phyloP scores from a whole-genome alignment of 2,329 filamentous ascomycete genomes.

The Exserohilum rostratum region DNA sequence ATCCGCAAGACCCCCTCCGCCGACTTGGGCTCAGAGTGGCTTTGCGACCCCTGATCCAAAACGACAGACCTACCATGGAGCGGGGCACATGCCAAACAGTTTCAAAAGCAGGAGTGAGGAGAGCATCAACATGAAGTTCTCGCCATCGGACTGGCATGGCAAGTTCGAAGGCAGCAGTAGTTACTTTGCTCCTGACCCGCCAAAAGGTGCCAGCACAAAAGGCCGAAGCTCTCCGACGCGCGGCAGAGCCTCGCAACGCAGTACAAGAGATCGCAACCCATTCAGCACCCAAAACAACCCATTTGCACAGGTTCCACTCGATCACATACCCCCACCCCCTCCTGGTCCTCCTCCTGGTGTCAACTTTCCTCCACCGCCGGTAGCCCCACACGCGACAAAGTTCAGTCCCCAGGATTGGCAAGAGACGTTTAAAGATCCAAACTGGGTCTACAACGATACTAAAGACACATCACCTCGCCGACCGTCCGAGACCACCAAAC shows the following conservation, averaged over 20 bases:
- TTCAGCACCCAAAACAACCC: slow-evolving; percentile 25
- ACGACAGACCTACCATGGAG: slow-evolving; percentile 17
- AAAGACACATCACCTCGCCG: slow-evolving; percentile 43
- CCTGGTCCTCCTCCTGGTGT: slow-evolving; percentile 36
- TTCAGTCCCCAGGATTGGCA: slow-evolving; percentile 53
- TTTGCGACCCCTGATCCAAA: slow-evolving; percentile 29
- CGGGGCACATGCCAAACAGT: slow-evolving; percentile 30
- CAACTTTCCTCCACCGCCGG: slow-evolving; percentile 29
- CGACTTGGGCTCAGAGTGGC: slow-evolving; percentile 21
- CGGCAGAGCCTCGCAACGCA: slow-evolving; percentile 34
- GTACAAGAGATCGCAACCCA: slow-evolving; percentile 24
- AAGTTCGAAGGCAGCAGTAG: slow-evolving; percentile 52
- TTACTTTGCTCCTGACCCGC: slow-evolving; percentile 50
- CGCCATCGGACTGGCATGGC: slow-evolving; percentile 54
- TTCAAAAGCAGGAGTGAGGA: slow-evolving; percentile 56
- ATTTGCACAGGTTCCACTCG: slow-evolving; percentile 21
- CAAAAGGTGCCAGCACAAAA: slow-evolving; percentile 30
- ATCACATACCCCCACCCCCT: slow-evolving; percentile 39
- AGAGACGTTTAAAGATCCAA: slow-evolving; percentile 52
- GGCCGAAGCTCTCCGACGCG: slow-evolving; percentile 42
- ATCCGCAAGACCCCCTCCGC: slow-evolving; percentile 23
- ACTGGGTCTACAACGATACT: slow-evolving; percentile 43
- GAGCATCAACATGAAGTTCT: slow-evolving; percentile 58
- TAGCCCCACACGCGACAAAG: slow-evolving; percentile 39
- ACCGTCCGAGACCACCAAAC: slow-evolving; percentile 33